Conservation (phyloP, 768 basidiomycete genomes). For the Hemileccinum rubropunctum region DNA sequence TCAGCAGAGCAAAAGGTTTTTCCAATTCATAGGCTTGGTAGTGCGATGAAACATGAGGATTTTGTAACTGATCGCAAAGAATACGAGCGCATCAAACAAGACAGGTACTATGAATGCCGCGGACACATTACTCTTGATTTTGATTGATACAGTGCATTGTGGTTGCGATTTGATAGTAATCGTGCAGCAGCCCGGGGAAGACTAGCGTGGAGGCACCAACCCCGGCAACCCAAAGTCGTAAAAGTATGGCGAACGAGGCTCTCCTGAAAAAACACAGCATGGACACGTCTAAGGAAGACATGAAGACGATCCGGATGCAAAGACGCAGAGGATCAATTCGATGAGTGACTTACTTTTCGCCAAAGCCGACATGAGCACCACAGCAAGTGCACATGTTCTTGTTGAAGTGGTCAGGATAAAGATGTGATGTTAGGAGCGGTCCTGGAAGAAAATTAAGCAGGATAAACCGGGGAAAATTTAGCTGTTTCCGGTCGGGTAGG, state of each 20-base stretch:
- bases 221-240: slow-evolving; percentile 32
- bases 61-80: slow-evolving; percentile 32
- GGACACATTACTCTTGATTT: slow-evolving; percentile 22
- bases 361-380: slow-evolving; percentile 15
- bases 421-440: not conserved
- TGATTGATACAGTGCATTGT: slow-evolving; percentile 33
- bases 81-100: slow-evolving; percentile 35
- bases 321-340: slow-evolving; percentile 14
- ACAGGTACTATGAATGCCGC: slow-evolving; percentile 28
- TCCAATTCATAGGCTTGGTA: slow-evolving; percentile 10
- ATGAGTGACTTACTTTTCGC: slow-evolving; percentile 17
- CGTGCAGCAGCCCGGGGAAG: slow-evolving; percentile 24
- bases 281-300: slow-evolving; percentile 38
- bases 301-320: slow-evolving; percentile 28
- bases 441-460: slow-evolving; percentile 26
- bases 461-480: slow-evolving; percentile 13
- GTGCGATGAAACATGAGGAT: slow-evolving; percentile 21
- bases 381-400: slow-evolving; percentile 19
- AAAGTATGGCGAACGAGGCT: slow-evolving; percentile 20
- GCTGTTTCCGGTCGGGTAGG: slow-evolving; percentile 16
- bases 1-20: slow-evolving; percentile 19
- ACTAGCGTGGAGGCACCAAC: slow-evolving; percentile 26
- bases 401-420: slow-evolving; percentile 2
- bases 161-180: slow-evolving; percentile 28
- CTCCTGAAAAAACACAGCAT: slow-evolving; percentile 32